Evolutionary conservation across 257 asterid species (phyloP), one percentile per base, ranked within the genome.

Genomic region (Gardenia jasminoides): DNA sequence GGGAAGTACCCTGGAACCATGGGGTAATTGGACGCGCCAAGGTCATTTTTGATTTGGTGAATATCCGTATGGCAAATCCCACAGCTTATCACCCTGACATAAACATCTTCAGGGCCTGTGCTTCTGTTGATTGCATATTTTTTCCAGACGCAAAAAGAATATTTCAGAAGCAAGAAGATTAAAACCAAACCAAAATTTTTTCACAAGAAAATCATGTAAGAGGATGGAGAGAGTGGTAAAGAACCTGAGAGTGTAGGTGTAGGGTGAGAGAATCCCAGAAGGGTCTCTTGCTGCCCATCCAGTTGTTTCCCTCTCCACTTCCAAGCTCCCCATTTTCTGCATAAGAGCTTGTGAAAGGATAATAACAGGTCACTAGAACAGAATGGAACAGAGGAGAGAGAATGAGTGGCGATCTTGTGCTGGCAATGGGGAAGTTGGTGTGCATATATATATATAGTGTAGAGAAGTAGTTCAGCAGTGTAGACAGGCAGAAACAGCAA

Each of bases 281-380:
- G 97, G 87, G 72, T 94, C 98, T 81, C 83, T 87, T 47, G 98
- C 98, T 69, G 98, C 98, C 96, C 91, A 94, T 11, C 98, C 98
- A 28, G 78, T 83, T 13, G 88, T 87, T 67, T 84, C 78, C 67
- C 86, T 94, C 81, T 88, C 95, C 70, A 41, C 86, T 64, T 88
- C 93, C 71, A 91, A 75, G 83, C 96, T 86, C 15, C 97, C 97
- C 97, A 91, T 91, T 13, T 3, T 52, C 13, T 11, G 11, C 20
- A 13, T 54, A 7, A 58, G 22, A 58, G 41, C 28, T 58, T 8
- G 30, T 58, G 7, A 46, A 58, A 22, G 30, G 65, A 1, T 36
- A 1, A 1, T 36, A 1, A 3, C 41, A 36, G 41, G 22, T 1
- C 22, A 6, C 15, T 62, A 28, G 28, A 10, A 11, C 67, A 62